Conservation (phyloP, 495 filamentous ascomycete genomes). For the Hypoxylon trugodes region DNA sequence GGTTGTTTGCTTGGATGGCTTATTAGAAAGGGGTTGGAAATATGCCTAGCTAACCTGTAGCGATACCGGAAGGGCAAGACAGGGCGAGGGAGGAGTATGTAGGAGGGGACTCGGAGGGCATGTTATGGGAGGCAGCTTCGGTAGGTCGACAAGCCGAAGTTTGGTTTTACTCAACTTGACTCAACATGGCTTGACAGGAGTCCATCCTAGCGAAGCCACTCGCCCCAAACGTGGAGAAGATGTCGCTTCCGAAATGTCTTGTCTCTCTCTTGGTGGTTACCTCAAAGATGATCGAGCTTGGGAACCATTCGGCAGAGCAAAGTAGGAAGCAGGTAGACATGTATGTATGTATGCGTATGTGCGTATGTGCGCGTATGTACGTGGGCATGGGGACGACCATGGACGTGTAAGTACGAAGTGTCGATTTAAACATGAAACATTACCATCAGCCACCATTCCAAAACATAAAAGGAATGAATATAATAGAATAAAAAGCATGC, state of each 20-base stretch:
- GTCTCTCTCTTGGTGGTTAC: constrained; percentile 37
- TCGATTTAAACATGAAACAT: constrained; percentile 45
- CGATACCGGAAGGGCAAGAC: constrained; percentile 31
- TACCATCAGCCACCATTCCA: constrained; percentile 37
- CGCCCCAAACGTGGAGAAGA: constrained; percentile 21
- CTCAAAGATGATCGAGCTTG: constrained; percentile 11
- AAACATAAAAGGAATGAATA: constrained; percentile 16
- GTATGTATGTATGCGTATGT: no score
- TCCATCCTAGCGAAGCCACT: background rate
- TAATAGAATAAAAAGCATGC: background rate
- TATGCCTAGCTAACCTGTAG: constrained; percentile 6
- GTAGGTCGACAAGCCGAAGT: constrained; percentile 18
- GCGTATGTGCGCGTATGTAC: no score
- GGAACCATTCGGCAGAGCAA: constrained; percentile 29
- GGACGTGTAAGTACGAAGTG: constrained; percentile 17
- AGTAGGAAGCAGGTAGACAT: no score
- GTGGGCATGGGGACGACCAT: no score
- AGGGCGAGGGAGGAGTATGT: no score
- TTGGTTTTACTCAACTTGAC: background rate
- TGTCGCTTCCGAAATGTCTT: constrained; percentile 38
- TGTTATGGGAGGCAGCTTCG: constrained; percentile 15
- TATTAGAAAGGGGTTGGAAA: background rate
- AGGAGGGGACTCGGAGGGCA: background rate
- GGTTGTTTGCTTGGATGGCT: constrained; percentile 16
- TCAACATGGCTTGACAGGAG: no score